phyloP scores from a whole-genome alignment of 768 basidiomycete genomes.

The Lyophyllum shimeji region DNA sequence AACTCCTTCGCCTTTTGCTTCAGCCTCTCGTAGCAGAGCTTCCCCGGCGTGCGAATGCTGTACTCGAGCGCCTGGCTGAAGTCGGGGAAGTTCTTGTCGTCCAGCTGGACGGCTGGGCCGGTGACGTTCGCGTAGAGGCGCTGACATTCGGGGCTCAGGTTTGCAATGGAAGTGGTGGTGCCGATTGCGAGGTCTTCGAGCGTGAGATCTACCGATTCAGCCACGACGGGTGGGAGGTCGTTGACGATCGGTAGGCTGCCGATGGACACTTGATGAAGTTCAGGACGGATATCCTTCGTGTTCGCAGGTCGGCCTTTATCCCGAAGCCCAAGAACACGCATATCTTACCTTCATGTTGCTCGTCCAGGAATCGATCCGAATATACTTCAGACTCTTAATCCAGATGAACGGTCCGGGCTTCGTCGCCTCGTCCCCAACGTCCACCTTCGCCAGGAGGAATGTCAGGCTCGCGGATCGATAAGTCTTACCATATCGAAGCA shows the following conservation, averaged over 20 bases:
- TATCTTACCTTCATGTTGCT: background rate
- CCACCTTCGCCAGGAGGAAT: conserved; percentile 6
- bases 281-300: background rate
- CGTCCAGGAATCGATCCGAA: background rate
- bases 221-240: conserved; percentile 15
- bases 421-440: conserved; percentile 8
- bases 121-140: conserved; percentile 21
- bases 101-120: conserved; percentile 17
- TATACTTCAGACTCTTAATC: conserved; percentile 10
- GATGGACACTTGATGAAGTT: background rate
- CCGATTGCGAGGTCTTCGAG: conserved; percentile 17
- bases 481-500: conserved; percentile 11
- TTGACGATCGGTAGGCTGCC: conserved; percentile 12
- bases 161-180: conserved; percentile 14
- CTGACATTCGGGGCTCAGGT: conserved; percentile 21
- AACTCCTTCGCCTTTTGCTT: conserved; percentile 19
- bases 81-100: conserved; percentile 21
- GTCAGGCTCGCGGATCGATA: conserved; percentile 9
- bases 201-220: conserved; percentile 5
- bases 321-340: too few relatives aligned
- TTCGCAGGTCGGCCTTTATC: too few relatives aligned
- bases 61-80: conserved; percentile 22
- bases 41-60: conserved; percentile 19
- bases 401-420: conserved; percentile 11
- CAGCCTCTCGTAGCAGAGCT: conserved; percentile 14